Base-by-base conservation (phyloP, 306 rosid genomes). In the Ceratonia siliqua region DNA sequence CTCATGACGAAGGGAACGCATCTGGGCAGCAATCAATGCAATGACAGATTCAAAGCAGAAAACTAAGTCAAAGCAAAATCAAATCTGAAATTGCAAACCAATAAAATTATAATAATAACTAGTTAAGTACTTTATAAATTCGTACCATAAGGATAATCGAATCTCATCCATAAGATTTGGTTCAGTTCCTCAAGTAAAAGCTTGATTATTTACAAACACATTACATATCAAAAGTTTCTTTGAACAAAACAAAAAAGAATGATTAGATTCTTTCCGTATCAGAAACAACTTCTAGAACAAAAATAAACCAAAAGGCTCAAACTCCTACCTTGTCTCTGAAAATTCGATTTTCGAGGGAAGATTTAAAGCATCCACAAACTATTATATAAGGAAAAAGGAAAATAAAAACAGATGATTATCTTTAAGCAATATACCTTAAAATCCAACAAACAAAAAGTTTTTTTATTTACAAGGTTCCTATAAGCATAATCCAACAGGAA, bases 271-370 rank as follows among this genome's bases (percentile, higher is more conserved):
- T 32, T 63, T 69, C 57, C 33, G 41, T 41, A 25, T 41, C 6
- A 55, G 39, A 71, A 41, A 61, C 54, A 69, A 72, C 21, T 46
- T 78, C 38, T 50, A 42, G 32, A 24, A 42, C 43, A 25, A 28
- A 57, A 30, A 62, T 53, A 39, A 68, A 68, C 59, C 64, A 50
- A 82, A 68, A 24, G 25, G 62, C 15, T 58, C 72, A 72, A 70
- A 81, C 61, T 79, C 83, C 49, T 69, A 53, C 65, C 87, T 65
- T 79, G 70, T 62, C 36, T 42, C 38, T 46, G 58, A 72, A 77
- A 67, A 24, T 57, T 62, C n/a, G 74, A 73, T 79, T 76, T 72
- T 72, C 57, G 18, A 38, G 49, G 0, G 69, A 65, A 78, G 76
- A 78, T 61, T 75, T 63, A 50, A 72, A 70, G 32, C 32, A 32